phyloP scores from a whole-genome alignment of 2,329 filamentous ascomycete species.

The Arthrobotrys conoides region DNA sequence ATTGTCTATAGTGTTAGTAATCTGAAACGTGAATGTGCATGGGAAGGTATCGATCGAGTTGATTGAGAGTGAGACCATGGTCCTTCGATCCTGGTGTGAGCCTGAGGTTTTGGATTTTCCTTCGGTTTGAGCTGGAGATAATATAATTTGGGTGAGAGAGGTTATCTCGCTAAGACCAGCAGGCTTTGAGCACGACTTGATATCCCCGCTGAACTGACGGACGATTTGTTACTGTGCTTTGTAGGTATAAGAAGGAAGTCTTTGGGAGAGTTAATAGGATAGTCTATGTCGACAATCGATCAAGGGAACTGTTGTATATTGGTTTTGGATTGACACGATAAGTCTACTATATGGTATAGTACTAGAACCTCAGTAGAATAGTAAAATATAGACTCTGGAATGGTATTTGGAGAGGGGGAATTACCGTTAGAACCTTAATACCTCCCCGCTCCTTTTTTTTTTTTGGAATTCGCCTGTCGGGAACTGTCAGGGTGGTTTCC shows the following conservation, averaged over 20 bases:
- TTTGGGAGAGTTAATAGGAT: not conserved
- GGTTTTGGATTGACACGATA: too few species aligned
- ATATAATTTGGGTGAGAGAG: constrained; percentile 21
- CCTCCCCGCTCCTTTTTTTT: not conserved
- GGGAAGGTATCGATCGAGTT: not conserved
- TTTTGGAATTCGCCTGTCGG: constrained; percentile 11
- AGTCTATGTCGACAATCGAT: too few species aligned
- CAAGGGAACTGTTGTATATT: too few species aligned
- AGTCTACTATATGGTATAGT: too few species aligned
- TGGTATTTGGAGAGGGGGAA: not conserved
- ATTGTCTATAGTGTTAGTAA: too few species aligned
- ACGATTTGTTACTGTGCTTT: too few species aligned
- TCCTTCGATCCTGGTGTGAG: constrained; percentile 18
- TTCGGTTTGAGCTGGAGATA: constrained; percentile 25
- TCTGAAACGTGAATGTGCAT: constrained; percentile 27
- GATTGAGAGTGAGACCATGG: constrained; percentile 40
- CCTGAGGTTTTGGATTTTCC: not conserved
- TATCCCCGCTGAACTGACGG: not conserved
- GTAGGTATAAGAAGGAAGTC: not conserved
- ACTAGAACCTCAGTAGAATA: too few species aligned
- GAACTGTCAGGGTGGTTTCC: constrained; percentile 7
- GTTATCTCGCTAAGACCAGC: constrained; percentile 42
- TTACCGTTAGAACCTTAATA: not conserved
- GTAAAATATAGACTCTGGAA: too few species aligned
- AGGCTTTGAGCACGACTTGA: not conserved